Conservation (phyloP, 768 basidiomycete species). For the Pleurotus sapidus region DNA sequence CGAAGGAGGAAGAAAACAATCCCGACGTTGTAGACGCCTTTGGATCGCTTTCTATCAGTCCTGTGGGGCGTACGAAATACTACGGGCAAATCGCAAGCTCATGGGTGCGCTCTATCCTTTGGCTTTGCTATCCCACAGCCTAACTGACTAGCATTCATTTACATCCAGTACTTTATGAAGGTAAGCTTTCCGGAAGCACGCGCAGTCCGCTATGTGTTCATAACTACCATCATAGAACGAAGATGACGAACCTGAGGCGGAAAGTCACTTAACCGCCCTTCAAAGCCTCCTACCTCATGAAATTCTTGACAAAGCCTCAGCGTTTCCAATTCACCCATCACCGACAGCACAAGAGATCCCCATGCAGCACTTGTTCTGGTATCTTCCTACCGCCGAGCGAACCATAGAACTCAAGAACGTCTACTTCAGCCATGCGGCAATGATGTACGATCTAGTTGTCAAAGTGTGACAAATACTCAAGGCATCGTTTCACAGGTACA, state of each 20-base stretch:
- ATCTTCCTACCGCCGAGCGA: conserved; percentile 59
- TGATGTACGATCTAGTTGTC: conserved; percentile 53
- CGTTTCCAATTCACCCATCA: conserved; percentile 57
- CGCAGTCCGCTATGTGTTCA: not conserved
- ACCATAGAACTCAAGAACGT: conserved; percentile 60
- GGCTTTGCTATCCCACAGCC: conserved; percentile 4
- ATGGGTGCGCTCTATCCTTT: conserved; percentile 47
- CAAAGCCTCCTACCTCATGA: conserved; percentile 58
- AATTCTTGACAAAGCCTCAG: conserved; percentile 60
- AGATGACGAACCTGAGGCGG: conserved; percentile 47
- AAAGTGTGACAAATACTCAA: not conserved
- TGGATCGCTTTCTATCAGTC: conserved; percentile 71
- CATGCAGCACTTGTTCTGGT: conserved; percentile 61
- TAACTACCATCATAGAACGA: conserved; percentile 48
- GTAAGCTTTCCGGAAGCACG: conserved; percentile 29
- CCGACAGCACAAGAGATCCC: conserved; percentile 35
- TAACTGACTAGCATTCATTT: conserved; percentile 11
- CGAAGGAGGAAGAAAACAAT: conserved; percentile 63
- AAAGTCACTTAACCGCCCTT: conserved; percentile 44
- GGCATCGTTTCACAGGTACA: conserved; percentile 46
- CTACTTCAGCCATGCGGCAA: conserved; percentile 64
- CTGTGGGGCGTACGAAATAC: conserved; percentile 73
- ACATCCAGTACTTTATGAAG: conserved; percentile 67
- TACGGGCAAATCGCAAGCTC: conserved; percentile 77
- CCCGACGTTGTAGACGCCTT: conserved; percentile 78